phyloP scores from a whole-genome alignment of 176 grass and related monocot species.

The Oryza rufipogon region DNA sequence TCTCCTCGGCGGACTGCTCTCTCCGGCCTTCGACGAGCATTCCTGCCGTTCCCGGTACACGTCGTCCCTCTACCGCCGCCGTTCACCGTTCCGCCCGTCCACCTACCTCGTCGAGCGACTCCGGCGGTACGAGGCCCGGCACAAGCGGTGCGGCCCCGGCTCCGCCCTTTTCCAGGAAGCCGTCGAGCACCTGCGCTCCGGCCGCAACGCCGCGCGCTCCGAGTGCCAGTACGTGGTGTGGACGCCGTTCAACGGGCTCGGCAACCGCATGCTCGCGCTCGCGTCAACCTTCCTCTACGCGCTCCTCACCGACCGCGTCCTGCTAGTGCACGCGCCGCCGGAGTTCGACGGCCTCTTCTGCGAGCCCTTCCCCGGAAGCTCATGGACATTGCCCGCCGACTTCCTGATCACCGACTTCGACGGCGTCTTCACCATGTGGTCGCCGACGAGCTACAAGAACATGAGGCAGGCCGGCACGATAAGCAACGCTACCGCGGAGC shows the following conservation, averaged over 20 bases:
- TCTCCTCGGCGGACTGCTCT: slow-evolving; percentile 70
- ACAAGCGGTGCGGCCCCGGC: slow-evolving; percentile 61
- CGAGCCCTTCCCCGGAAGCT: slow-evolving; percentile 72
- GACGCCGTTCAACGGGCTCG: slow-evolving; percentile 66
- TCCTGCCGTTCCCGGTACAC: slow-evolving; percentile 58
- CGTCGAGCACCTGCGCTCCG: slow-evolving; percentile 59
- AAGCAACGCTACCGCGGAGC: slow-evolving; percentile 37
- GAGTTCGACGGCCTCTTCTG: slow-evolving; percentile 72
- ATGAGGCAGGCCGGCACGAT: slow-evolving; percentile 30
- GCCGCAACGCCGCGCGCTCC: slow-evolving; percentile 35
- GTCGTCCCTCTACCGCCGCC: slow-evolving; percentile 34
- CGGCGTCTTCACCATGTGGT: slow-evolving; percentile 40
- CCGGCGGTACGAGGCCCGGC: slow-evolving; percentile 65
- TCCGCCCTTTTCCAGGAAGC: slow-evolving; percentile 46
- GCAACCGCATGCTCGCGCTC: slow-evolving; percentile 74
- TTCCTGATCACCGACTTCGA: slow-evolving; percentile 67
- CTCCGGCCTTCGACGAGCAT: slow-evolving; percentile 43
- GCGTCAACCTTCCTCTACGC: slow-evolving; percentile 75
- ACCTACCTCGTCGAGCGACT: slow-evolving; percentile 57
- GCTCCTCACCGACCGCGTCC: slow-evolving; percentile 75
- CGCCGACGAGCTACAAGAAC: slow-evolving; percentile 60
- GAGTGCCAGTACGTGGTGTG: slow-evolving; percentile 74
- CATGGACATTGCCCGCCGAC: slow-evolving; percentile 60
- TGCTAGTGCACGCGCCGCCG: slow-evolving; percentile 47
- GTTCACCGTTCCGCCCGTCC: slow-evolving; percentile 54